A percentile compares a stretch with the other conserved stretches of the same genome.
phyloP scores from a whole-genome alignment of 768 basidiomycete species.

The Mycena rebaudengoi region DNA sequence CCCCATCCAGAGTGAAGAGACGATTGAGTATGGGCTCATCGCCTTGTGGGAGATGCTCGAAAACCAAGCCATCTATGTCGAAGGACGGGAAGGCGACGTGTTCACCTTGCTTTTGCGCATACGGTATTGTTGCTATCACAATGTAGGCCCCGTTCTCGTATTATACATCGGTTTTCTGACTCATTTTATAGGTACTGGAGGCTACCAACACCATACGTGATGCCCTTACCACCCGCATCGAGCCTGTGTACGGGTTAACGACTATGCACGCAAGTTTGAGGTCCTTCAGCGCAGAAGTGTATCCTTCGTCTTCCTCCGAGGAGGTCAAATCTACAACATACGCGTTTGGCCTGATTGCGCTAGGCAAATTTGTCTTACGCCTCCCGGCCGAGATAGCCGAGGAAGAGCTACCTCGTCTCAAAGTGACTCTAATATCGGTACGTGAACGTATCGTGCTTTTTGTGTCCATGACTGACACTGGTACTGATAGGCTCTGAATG shows the following conservation, averaged over 20 bases:
- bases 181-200: slow-evolving; percentile 69
- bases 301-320: slow-evolving; percentile 50
- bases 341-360: slow-evolving; percentile 84
- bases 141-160: slow-evolving; percentile 54
- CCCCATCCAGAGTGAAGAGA: slow-evolving; percentile 61
- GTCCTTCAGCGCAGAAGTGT: slow-evolving; percentile 64
- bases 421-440: slow-evolving; percentile 74
- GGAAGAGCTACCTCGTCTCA: slow-evolving; percentile 84
- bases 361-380: slow-evolving; percentile 84
- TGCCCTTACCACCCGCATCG: slow-evolving; percentile 71
- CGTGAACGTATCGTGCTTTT: slow-evolving; percentile 34
- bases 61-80: slow-evolving; percentile 74
- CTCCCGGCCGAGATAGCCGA: slow-evolving; percentile 86
- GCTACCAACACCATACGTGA: slow-evolving; percentile 87
- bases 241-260: slow-evolving; percentile 86
- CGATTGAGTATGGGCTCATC: slow-evolving; percentile 82
- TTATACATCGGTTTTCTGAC: slow-evolving; percentile 12
- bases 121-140: slow-evolving; percentile 75
- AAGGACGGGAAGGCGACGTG: slow-evolving; percentile 82
- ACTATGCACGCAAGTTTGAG: slow-evolving; percentile 81
- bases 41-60: slow-evolving; percentile 86
- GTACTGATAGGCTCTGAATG: slow-evolving; percentile 67
- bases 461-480: slow-evolving; percentile 6
- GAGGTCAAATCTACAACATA: slow-evolving; percentile 72
- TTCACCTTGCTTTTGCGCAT: slow-evolving; percentile 76